Conservation (phyloP, 805 yeast species). For the Ogataea henricii region DNA sequence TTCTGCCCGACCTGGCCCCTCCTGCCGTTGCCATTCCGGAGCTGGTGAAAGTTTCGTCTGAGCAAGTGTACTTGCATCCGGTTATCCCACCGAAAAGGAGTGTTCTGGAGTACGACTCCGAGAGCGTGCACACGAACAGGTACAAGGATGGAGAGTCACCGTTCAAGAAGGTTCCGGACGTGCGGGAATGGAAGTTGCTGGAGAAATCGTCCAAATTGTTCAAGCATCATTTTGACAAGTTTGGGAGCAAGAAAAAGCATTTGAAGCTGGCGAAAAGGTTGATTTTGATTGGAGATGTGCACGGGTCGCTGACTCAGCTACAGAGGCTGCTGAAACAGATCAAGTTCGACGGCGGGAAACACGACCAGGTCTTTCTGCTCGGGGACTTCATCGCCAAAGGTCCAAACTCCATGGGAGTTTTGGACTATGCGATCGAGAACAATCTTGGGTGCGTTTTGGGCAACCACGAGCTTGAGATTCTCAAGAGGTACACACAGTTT, state of each 20-base stretch:
- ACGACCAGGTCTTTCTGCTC: slow-evolving; percentile 65
- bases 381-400: slow-evolving; percentile 93
- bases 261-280: slow-evolving; percentile 45
- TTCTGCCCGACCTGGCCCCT: slow-evolving; percentile 37
- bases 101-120: background rate
- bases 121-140: slow-evolving; percentile 17
- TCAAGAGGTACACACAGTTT: slow-evolving; percentile 62
- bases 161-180: slow-evolving; percentile 29
- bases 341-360: slow-evolving; percentile 41
- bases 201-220: slow-evolving; percentile 20
- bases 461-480: slow-evolving; percentile 78
- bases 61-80: slow-evolving; percentile 34
- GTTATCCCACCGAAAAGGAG: slow-evolving; percentile 20
- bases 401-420: slow-evolving; percentile 65
- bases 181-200: slow-evolving; percentile 23
- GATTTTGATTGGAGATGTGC: slow-evolving; percentile 83
- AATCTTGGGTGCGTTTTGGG: slow-evolving; percentile 78
- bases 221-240: slow-evolving; percentile 23
- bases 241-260: slow-evolving; percentile 6
- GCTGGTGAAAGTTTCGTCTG: slow-evolving; percentile 24
- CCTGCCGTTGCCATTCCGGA: slow-evolving; percentile 31
- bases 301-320: slow-evolving; percentile 69
- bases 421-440: slow-evolving; percentile 62
- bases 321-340: slow-evolving; percentile 52
- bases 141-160: slow-evolving; percentile 28